Evolutionary conservation across 2,329 filamentous ascomycete species (phyloP).

Genomic region (Diaporthe vaccinii): DNA sequence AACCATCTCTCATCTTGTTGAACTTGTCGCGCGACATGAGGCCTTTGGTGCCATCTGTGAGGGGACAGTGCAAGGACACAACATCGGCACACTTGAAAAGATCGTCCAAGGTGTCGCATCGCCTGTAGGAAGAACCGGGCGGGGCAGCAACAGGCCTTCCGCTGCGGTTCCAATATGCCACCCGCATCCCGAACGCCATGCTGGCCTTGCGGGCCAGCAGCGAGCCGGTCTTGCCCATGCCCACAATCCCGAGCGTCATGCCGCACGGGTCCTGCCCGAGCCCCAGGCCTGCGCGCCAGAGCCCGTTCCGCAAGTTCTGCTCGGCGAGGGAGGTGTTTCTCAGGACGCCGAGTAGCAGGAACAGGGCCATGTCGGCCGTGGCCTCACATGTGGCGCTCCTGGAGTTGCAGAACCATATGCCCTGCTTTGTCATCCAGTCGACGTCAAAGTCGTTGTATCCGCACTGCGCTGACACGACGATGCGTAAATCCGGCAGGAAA

Average conservation of each 20-base stretch:
- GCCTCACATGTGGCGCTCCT: slow-evolving; percentile 23
- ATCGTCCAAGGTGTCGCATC: slow-evolving; percentile 61
- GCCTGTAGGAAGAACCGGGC: slow-evolving; percentile 57
- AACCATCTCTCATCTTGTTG: slow-evolving; percentile 62
- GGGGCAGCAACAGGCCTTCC: slow-evolving; percentile 57
- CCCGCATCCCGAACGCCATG: slow-evolving; percentile 21
- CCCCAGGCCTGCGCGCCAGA: slow-evolving; percentile 47
- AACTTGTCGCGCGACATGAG: slow-evolving; percentile 64
- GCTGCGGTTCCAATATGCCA: slow-evolving; percentile 30
- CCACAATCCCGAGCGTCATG: slow-evolving; percentile 65
- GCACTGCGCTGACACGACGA: slow-evolving; percentile 27
- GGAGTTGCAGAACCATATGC: slow-evolving; percentile 35
- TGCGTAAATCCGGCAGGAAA: slow-evolving; percentile 13
- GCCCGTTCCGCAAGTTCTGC: slow-evolving; percentile 5
- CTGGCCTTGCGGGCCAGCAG: slow-evolving; percentile 48
- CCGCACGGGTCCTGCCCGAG: slow-evolving; percentile 67
- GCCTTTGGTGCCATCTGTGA: slow-evolving; percentile 61
- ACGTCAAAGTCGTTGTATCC: slow-evolving; percentile 37
- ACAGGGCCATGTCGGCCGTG: slow-evolving; percentile 33
- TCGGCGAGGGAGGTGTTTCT: slow-evolving; percentile 25
- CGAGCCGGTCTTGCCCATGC: slow-evolving; percentile 68
- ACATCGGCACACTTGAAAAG: slow-evolving; percentile 65
- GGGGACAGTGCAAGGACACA: slow-evolving; percentile 63
- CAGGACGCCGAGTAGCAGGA: slow-evolving; percentile 21
- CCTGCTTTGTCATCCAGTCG: slow-evolving; percentile 24